Evolutionary conservation across 345 rosid genomes (phyloP), one percentile per base, ranked within the genome.

Genomic region (Xanthoceras sorbifolium): DNA sequence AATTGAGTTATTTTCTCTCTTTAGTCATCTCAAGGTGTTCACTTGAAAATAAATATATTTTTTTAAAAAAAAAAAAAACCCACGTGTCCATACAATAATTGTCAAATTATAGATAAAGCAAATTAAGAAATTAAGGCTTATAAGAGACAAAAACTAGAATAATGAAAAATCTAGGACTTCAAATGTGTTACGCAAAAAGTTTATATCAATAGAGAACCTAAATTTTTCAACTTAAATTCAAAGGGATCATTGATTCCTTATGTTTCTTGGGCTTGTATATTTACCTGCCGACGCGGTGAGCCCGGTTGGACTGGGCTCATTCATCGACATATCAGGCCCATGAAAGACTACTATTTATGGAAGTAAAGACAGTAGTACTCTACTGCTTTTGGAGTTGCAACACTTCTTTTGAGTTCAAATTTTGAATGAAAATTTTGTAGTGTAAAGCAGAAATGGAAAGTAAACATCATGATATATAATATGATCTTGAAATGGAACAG

Each of bases 401-500:
- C 23, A 28, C n/a, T 62, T 64, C n/a, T n/a, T 64, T 38, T 0
- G 44, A 64, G 67, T 32, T 64, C 44, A 64, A 64, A 64, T 64
- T 31, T 64, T 32, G 67, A 64, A 64, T 31, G 42, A 14, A 14
- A 11, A 12, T 46, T 46, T 18, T n/a, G 28, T 22, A 36, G 18
- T 9, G 69, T 38, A 10, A 46, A 14, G 52, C 52, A 54, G 9
- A 20, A 54, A 70, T 52, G 34, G 29, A 7, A 69, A 50, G 4
- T 34, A n/a, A 63, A 54, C 64, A 71, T 55, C 50, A 71, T 71
- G 25, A 71, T 71, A 6, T 67, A n/a, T n/a, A n/a, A n/a, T 20
- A 55, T 71, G 74, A 31, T 32, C 32, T 40, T n/a, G 1, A 15
- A 25, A 9, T 42, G 52, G 42, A 44, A 25, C 1, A 26, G 5